These are phyloP conservation scores for Articulospora tetracladia DNA, from an alignment of 495 filamentous ascomycete species.

Conservation along the genomic window DNA sequence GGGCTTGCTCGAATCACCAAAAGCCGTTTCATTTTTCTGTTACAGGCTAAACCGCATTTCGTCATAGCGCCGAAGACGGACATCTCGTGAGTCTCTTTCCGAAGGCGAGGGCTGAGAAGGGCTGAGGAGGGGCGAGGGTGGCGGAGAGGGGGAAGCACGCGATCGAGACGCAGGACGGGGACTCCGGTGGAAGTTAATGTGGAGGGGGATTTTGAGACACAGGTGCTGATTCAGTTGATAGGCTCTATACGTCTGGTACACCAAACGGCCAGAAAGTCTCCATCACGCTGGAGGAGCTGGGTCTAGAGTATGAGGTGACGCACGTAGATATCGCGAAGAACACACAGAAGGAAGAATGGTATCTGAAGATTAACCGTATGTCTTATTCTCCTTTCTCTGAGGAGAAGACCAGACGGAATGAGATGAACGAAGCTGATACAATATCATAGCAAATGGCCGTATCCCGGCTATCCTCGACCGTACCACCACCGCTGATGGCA, in stretches of 20 bases:
- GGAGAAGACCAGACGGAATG: neutral
- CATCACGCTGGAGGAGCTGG: conserved; percentile 84
- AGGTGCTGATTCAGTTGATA: neutral
- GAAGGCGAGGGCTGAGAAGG: too few species aligned
- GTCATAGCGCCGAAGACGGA: neutral
- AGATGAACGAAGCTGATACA: neutral
- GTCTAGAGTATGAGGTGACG: conserved; percentile 62
- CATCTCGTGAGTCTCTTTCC: neutral
- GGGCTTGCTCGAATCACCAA: too few species aligned
- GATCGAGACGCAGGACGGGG: too few species aligned
- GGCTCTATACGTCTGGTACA: conserved; percentile 44
- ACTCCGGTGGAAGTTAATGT: too few species aligned
- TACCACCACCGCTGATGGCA: conserved; percentile 56
- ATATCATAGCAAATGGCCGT: conserved; percentile 64
- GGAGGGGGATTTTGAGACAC: neutral
- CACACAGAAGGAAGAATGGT: conserved; percentile 74
- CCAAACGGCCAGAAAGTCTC: conserved; percentile 79
- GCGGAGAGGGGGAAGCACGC: too few species aligned
- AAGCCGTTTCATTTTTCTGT: too few species aligned
- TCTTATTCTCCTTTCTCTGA: neutral
- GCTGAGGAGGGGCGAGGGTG: too few species aligned
- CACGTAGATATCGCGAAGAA: conserved; percentile 67
- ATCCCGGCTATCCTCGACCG: conserved; percentile 81
- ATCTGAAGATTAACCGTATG: conserved; percentile 74
- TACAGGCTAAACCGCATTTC: too few species aligned